Evolutionary conservation across 306 rosid species (phyloP).

Genomic region (Quercus bicolor): DNA sequence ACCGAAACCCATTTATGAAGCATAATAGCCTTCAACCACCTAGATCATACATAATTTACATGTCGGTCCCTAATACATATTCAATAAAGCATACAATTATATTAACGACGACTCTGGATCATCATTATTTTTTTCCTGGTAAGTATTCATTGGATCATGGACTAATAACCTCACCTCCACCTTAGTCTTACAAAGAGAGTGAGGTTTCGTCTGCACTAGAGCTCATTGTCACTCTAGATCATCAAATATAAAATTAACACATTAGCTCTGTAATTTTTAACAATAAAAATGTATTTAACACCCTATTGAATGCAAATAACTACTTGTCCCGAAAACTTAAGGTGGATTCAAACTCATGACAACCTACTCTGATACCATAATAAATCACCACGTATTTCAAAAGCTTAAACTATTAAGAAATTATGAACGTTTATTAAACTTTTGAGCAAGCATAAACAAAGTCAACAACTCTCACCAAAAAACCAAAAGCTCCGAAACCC

Average conservation of each 20-base stretch:
- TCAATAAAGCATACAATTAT: not conserved
- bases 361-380: no score
- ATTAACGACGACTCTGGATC: not conserved
- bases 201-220: no score
- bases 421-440: not conserved
- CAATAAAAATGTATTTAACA: not conserved
- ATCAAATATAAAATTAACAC: not conserved
- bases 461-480: conserved; percentile 44
- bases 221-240: no score
- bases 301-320: not conserved
- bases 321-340: no score
- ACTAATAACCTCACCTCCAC: no score
- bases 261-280: not conserved
- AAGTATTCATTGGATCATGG: no score
- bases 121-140: not conserved
- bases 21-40: no score
- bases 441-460: not conserved
- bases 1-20: no score
- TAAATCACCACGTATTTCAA: no score
- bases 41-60: not conserved
- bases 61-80: not conserved
- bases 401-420: not conserved
- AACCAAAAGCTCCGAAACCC: conserved; percentile 58
- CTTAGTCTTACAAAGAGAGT: no score
- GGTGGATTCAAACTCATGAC: no score